These are phyloP conservation scores for Yarrowia porcina DNA, from an alignment of 805 yeast genomes.

Conservation along the genomic window DNA sequence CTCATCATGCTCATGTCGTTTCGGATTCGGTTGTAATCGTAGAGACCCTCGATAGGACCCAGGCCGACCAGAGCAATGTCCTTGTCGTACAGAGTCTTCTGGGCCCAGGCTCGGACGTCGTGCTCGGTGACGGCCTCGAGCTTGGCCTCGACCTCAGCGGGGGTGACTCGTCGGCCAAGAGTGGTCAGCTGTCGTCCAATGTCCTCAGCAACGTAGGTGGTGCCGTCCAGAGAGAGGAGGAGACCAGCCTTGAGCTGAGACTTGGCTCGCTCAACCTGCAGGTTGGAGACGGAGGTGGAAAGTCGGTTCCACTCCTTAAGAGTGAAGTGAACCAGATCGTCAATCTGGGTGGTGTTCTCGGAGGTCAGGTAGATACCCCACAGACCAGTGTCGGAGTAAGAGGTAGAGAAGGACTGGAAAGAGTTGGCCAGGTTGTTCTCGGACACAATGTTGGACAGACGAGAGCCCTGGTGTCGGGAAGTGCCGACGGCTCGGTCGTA, in stretches of 20 bases:
- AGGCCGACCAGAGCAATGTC: constrained; percentile 89
- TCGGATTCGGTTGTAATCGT: constrained; percentile 62
- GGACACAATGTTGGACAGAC: constrained; percentile 65
- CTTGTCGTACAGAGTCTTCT: constrained; percentile 68
- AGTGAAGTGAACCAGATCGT: constrained; percentile 67
- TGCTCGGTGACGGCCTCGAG: constrained; percentile 74
- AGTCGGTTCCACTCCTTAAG: constrained; percentile 86
- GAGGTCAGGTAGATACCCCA: constrained; percentile 95
- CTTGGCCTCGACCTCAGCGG: constrained; percentile 68
- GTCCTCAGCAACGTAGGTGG: constrained; percentile 95
- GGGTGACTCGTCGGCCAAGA: constrained; percentile 74
- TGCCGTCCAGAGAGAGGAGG: constrained; percentile 84
- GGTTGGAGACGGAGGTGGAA: constrained; percentile 72
- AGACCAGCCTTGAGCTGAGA: constrained; percentile 92
- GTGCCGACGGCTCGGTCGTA: constrained; percentile 94
- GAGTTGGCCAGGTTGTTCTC: constrained; percentile 77
- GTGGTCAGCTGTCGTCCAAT: constrained; percentile 96
- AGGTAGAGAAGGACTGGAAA: constrained; percentile 93
- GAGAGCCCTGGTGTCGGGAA: constrained; percentile 81
- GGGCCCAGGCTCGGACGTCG: constrained; percentile 87
- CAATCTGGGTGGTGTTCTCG: constrained; percentile 66
- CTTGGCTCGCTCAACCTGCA: constrained; percentile 91
- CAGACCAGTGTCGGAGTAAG: constrained; percentile 94
- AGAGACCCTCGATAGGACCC: constrained; percentile 73
- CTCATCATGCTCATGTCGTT: constrained; percentile 44